phyloP scores from a whole-genome alignment of 139 green algal species.

The Haematococcus sp. region DNA sequence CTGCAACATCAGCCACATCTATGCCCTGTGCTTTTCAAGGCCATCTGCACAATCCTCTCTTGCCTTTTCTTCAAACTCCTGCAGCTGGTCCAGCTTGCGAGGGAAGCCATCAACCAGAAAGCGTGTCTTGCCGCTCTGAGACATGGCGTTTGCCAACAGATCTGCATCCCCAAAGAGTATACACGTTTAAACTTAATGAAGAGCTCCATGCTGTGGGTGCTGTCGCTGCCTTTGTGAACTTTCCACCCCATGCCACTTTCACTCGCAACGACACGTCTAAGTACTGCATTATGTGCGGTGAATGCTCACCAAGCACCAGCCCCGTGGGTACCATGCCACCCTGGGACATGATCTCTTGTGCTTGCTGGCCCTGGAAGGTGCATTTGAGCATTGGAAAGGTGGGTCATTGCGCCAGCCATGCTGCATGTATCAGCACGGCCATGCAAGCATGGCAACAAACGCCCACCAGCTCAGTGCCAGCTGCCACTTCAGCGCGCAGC shows the following conservation, averaged over 20 bases:
- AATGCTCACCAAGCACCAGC: slow-evolving; percentile 41
- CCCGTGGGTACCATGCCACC: slow-evolving; percentile 43
- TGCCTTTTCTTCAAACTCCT: slow-evolving; percentile 60
- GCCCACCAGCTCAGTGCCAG: slow-evolving; percentile 35
- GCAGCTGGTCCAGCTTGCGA: slow-evolving; percentile 69
- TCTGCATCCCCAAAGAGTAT: slow-evolving; percentile 18
- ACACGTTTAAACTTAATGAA: background rate
- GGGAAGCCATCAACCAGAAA: slow-evolving; percentile 86
- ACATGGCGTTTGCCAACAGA: slow-evolving; percentile 37
- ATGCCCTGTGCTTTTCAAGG: too few species aligned
- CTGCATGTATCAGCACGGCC: slow-evolving; percentile 10
- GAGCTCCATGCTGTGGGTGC: background rate
- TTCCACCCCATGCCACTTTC: too few species aligned
- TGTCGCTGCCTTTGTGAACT: too few species aligned
- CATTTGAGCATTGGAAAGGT: background rate
- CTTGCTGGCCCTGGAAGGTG: slow-evolving; percentile 31
- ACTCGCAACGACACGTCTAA: too few species aligned
- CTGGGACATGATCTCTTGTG: slow-evolving; percentile 26
- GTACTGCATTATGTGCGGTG: too few species aligned
- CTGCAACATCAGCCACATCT: background rate
- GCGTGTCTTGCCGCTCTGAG: slow-evolving; percentile 10
- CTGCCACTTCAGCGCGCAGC: slow-evolving; percentile 43
- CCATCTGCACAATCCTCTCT: background rate
- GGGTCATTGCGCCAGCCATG: background rate
- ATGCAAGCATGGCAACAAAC: too few species aligned